A percentile compares a stretch with the other conserved stretches of the same genome.
phyloP scores from a whole-genome alignment of 306 rosid genomes.

The Neltuma alba region DNA sequence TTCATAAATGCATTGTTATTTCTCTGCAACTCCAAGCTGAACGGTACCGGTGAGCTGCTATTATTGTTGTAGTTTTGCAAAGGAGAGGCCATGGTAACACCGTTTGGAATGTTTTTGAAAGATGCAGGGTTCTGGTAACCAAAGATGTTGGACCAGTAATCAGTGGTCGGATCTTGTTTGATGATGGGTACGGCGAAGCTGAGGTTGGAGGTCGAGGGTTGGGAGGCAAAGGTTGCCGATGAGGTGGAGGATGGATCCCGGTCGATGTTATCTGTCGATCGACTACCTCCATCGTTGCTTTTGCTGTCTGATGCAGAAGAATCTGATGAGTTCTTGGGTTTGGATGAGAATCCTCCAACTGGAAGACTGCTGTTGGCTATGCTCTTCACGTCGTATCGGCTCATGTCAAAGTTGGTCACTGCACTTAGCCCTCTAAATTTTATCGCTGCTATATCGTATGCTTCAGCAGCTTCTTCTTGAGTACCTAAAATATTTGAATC shows the following conservation, averaged over 20 bases:
- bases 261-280: background rate
- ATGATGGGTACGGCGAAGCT: conserved; percentile 78
- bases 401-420: conserved; percentile 97
- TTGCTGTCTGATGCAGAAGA: conserved; percentile 38
- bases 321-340: conserved; percentile 50
- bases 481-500: conserved; percentile 50
- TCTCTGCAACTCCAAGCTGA: conserved; percentile 54
- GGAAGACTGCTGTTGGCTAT: conserved; percentile 87
- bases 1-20: conserved; percentile 38
- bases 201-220: conserved; percentile 54
- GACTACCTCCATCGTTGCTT: background rate
- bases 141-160: conserved; percentile 69
- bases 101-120: conserved; percentile 21
- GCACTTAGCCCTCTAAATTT: conserved; percentile 91
- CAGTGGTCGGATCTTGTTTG: conserved; percentile 65
- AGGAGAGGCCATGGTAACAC: background rate
- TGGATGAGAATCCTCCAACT: conserved; percentile 67
- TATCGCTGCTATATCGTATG: conserved; percentile 92
- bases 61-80: background rate
- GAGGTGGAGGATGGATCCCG: conserved; percentile 45
- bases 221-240: conserved; percentile 40
- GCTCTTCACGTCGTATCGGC: conserved; percentile 81
- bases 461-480: conserved; percentile 98
- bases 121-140: conserved; percentile 40
- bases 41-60: conserved; percentile 16